Evolutionary conservation across 2,329 filamentous ascomycete genomes (phyloP).

Genomic region (Aureobasidium melanogenum): DNA sequence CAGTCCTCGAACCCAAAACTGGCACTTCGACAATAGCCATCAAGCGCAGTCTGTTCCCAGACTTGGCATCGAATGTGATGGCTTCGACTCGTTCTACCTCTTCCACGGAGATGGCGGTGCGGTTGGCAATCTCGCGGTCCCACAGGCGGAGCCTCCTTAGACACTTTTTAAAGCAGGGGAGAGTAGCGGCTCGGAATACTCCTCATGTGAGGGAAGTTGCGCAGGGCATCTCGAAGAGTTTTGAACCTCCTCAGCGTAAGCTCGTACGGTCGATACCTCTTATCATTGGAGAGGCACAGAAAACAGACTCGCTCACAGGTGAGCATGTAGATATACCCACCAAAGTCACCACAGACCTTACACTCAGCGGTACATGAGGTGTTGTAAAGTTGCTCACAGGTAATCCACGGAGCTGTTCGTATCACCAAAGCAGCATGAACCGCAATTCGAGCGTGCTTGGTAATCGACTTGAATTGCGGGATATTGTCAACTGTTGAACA

Average conservation of each 20-base stretch:
- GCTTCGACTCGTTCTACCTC: not conserved
- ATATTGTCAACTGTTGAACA: conserved; percentile 26
- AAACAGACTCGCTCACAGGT: conserved; percentile 33
- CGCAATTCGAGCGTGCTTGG: not conserved
- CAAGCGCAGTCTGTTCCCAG: not conserved
- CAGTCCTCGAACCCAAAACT: not conserved
- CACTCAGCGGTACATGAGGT: conserved; percentile 27
- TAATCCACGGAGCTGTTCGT: conserved; percentile 21
- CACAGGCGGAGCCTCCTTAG: not conserved
- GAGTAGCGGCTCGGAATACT: conserved; percentile 19
- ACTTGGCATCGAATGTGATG: not conserved
- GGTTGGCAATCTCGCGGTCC: not conserved
- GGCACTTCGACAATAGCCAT: not conserved
- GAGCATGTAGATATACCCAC: conserved; percentile 32
- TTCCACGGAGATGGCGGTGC: not conserved
- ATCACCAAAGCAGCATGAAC: conserved; percentile 16
- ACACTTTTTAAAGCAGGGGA: conserved; percentile 3
- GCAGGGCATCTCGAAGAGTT: conserved; percentile 10
- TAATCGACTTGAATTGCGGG: not conserved
- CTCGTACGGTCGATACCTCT: conserved; percentile 24
- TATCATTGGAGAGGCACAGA: conserved; percentile 26
- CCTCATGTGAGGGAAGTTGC: conserved; percentile 4
- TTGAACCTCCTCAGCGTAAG: not conserved
- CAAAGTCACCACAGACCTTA: conserved; percentile 29
- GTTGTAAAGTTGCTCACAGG: conserved; percentile 26